Evolutionary conservation across 495 filamentous ascomycete genomes (phyloP).

Genomic region (Bathelium albidoporum): DNA sequence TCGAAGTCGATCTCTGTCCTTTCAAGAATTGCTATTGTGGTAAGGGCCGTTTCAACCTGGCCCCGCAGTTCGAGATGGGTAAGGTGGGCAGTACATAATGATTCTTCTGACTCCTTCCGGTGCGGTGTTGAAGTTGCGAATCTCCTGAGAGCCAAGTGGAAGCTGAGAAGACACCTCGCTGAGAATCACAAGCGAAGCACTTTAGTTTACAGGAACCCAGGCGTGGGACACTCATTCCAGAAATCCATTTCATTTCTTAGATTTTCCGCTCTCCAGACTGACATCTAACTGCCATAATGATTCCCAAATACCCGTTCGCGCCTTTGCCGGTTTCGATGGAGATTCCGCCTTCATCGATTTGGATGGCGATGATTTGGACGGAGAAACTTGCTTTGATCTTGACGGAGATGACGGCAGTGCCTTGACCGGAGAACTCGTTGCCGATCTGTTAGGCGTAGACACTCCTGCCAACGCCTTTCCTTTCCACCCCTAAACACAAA

Average conservation of each 20-base stretch:
- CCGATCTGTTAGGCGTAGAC: conserved; percentile 1
- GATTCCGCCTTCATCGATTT: conserved; percentile 1
- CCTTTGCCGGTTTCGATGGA: conserved; percentile 8
- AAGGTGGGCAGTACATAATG: too few relatives aligned
- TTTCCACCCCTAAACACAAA: not conserved
- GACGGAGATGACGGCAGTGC: not conserved
- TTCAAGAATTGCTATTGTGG: too few relatives aligned
- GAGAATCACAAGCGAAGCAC: not conserved
- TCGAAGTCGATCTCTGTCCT: too few relatives aligned
- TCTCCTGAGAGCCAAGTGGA: too few relatives aligned
- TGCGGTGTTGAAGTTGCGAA: too few relatives aligned
- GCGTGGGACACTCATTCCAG: not conserved
- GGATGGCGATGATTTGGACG: conserved; percentile 8
- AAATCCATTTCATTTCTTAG: not conserved
- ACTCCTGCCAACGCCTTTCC: not conserved
- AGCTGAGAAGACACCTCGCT: too few relatives aligned
- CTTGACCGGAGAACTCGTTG: not conserved
- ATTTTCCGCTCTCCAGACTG: conserved; percentile 24
- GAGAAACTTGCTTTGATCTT: conserved; percentile 5
- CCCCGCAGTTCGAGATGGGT: too few relatives aligned
- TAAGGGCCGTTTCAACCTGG: too few relatives aligned
- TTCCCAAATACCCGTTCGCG: conserved; percentile 22
- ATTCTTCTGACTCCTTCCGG: too few relatives aligned
- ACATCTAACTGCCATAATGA: conserved; percentile 27
- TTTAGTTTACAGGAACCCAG: not conserved